Evolutionary conservation across 1,284 basidiomycete genomes (phyloP), one percentile per base, ranked within the genome.

Genomic region (Ganoderma lucidum): DNA sequence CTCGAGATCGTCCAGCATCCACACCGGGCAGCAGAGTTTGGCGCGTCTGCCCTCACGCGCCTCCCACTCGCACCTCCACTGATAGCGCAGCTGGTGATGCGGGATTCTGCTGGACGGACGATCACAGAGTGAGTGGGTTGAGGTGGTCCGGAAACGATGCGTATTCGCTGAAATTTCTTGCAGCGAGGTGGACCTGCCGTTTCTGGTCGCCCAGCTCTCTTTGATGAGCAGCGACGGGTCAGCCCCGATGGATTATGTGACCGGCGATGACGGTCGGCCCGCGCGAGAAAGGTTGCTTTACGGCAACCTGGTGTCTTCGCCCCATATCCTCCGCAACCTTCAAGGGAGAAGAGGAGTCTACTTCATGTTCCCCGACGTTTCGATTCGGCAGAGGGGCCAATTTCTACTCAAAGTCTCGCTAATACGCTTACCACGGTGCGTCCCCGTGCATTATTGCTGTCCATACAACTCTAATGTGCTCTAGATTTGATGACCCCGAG

Each of bases 341-440:
- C 89, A 93, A 78, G 94, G 94, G 55, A 88, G 90, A 45, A 84
- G 86, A 73, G 93, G 94, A 9, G 83, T 94, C 44, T 96, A 93
- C 80, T 96, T 97, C 77, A 83, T 96, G 63, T 97, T 97, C 77
- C 92, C 96, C 9, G 96, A 97, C 79, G 93, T 95, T 73, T 94
- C 93, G 77, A 88, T 97, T 66, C 87, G 93, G 15, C 88, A 87
- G 82, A 84, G 87, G 39, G 96, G 96, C 17, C 86, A 85, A 17
- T 97, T 92, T 81, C 87, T 90, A 73, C 84, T 97, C 59, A 88
- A 90, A 63, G 87, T 96, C 65, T 90, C 87, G 19, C 84, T 97
- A 59, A 84, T 95, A 80, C 86, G 89, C 77, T 86, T 96, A 73
- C 91, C 92, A 73, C 89, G 90, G 96, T 92, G 81, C 85, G 92